Conservation (phyloP, 176 grass and related monocot species). For the Hordeum marinum region DNA sequence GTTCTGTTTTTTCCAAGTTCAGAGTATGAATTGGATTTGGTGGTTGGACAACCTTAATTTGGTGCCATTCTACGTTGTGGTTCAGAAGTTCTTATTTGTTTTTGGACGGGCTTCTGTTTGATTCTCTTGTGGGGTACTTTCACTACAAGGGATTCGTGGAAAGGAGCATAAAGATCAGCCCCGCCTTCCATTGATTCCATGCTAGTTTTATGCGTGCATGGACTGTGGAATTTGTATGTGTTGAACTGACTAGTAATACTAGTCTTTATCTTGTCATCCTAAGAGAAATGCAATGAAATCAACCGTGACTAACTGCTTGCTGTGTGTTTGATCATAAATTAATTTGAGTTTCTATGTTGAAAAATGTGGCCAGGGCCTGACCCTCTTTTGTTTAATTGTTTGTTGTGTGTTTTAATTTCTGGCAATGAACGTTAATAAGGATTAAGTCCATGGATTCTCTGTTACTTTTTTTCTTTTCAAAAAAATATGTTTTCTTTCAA, state of each 20-base stretch:
- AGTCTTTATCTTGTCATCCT: background rate
- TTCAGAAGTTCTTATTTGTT: background rate
- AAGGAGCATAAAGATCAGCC: background rate
- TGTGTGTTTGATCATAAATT: background rate
- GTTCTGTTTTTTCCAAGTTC: constrained; percentile 14
- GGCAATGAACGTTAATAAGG: no score
- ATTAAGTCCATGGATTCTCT: no score
- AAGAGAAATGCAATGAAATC: background rate
- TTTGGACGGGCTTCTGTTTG: constrained; percentile 6
- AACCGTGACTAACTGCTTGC: background rate
- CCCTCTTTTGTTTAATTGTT: no score
- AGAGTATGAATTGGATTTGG: background rate
- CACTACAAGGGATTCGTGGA: background rate
- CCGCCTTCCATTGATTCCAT: background rate
- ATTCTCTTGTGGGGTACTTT: background rate
- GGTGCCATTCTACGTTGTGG: background rate
- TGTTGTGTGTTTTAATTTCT: no score
- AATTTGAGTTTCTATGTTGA: background rate
- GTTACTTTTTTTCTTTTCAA: no score
- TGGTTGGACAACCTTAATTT: background rate
- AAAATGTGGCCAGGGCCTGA: no score
- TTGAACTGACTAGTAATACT: background rate
- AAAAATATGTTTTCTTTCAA: no score
- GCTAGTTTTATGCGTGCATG: background rate
- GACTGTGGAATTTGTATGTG: background rate